Conservation (phyloP, 2,329 filamentous ascomycete species). For the Zelopaecilomyces penicillatus region DNA sequence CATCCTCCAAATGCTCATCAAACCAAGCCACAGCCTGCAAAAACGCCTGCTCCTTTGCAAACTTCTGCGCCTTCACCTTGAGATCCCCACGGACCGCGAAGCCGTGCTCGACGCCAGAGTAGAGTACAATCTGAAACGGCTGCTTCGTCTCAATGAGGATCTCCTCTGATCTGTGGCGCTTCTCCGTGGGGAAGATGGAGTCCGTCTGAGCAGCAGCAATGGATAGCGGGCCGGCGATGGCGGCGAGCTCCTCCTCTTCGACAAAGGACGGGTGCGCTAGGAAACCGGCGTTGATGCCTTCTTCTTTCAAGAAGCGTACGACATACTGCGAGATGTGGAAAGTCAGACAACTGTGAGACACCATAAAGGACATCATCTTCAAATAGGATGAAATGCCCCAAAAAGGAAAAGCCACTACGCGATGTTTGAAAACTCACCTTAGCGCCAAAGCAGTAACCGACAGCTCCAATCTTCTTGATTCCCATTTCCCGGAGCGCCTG, state of each 20-base stretch:
- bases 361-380: no score
- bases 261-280: conserved; percentile 73
- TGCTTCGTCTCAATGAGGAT: conserved; percentile 46
- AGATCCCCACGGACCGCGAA: conserved; percentile 64
- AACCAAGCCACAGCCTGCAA: conserved; percentile 73
- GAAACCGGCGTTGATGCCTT: conserved; percentile 62
- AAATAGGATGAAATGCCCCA: background rate
- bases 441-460: conserved; percentile 70
- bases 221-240: conserved; percentile 58
- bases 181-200: conserved; percentile 54
- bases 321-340: conserved; percentile 43
- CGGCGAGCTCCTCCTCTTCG: conserved; percentile 54
- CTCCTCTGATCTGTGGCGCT: conserved; percentile 57
- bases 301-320: conserved; percentile 49
- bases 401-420: background rate
- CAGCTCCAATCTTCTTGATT: conserved; percentile 51
- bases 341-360: background rate
- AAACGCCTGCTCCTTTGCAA: conserved; percentile 75
- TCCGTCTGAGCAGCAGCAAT: conserved; percentile 60
- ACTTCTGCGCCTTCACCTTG: conserved; percentile 49
- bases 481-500: conserved; percentile 48
- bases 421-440: conserved; percentile 38
- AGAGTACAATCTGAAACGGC: conserved; percentile 72
- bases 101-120: conserved; percentile 62
- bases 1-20: conserved; percentile 29